phyloP scores from a whole-genome alignment of 306 rosid species.

The Vigna angularis region DNA sequence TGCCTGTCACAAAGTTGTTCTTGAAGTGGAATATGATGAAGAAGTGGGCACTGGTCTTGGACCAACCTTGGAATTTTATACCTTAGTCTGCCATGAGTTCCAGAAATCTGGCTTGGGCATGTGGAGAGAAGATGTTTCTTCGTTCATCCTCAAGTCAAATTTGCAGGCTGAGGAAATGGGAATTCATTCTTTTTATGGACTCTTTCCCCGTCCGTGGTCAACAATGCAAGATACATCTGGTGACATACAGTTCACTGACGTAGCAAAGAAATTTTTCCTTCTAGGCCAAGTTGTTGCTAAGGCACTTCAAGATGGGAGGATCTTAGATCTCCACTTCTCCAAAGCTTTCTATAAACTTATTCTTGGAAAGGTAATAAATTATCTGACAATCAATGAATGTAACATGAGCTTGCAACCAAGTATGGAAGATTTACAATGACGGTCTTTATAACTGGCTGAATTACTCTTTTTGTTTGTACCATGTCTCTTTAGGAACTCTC shows the following conservation, averaged over 20 bases:
- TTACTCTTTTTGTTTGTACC: slow-evolving; percentile 29
- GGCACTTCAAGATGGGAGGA: slow-evolving; percentile 95
- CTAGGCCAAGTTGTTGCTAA: slow-evolving; percentile 90
- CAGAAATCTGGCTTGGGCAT: slow-evolving; percentile 82
- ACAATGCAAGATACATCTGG: slow-evolving; percentile 52
- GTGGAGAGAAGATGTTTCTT: slow-evolving; percentile 83
- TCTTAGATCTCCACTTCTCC: slow-evolving; percentile 90
- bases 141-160: slow-evolving; percentile 46
- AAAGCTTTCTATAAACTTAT: slow-evolving; percentile 89
- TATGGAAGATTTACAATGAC: slow-evolving; percentile 29
- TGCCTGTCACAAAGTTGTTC: slow-evolving; percentile 74
- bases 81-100: slow-evolving; percentile 90
- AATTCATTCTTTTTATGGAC: slow-evolving; percentile 63
- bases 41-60: slow-evolving; percentile 99
- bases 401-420: slow-evolving; percentile 34
- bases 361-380: slow-evolving; percentile 81
- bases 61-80: slow-evolving; percentile 96
- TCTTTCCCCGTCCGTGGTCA: slow-evolving; percentile 92
- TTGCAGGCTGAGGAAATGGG: slow-evolving; percentile 52
- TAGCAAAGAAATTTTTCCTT: slow-evolving; percentile 74
- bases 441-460: slow-evolving; percentile 32
- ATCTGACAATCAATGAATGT: slow-evolving; percentile 32
- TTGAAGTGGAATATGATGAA: slow-evolving; percentile 92
- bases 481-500: slow-evolving; percentile 66
- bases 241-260: slow-evolving; percentile 63